phyloP scores from a whole-genome alignment of 2,329 filamentous ascomycete genomes.

The Diaporthe amygdali region DNA sequence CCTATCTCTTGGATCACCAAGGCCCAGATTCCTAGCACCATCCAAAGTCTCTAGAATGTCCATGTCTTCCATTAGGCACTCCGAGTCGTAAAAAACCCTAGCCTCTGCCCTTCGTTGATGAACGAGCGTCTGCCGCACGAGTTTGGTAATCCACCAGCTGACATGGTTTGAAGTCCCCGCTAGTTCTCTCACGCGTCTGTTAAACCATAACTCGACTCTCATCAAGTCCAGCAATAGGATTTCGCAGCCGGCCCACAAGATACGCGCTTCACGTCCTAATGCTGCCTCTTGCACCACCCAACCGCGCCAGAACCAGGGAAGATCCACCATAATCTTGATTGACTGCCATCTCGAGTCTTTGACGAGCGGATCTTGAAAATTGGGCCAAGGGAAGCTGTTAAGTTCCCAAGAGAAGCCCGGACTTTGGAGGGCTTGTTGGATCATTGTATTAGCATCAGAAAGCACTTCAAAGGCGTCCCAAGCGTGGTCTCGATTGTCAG shows the following conservation, averaged over 20 bases:
- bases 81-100: not conserved
- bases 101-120: not conserved
- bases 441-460: not conserved
- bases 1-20: not conserved
- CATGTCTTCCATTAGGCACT: fast-evolving
- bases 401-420: not conserved
- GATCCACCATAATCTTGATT: not conserved
- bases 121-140: not conserved
- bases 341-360: not conserved
- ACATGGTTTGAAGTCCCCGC: not conserved
- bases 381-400: not conserved
- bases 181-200: not conserved
- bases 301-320: not conserved
- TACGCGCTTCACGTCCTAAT: not conserved
- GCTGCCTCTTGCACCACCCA: constrained; percentile 18
- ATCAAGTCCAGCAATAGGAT: not conserved
- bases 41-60: not conserved
- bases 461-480: not conserved
- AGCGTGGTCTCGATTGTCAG: not conserved
- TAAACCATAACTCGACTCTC: not conserved
- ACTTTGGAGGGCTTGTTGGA: not conserved
- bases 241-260: not conserved
- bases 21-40: not conserved
- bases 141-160: fast-evolving
- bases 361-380: not conserved